Evolutionary conservation across 2,329 filamentous ascomycete species (phyloP), one percentile per base, ranked within the genome.

Genomic region (Phaeomoniella chlamydospora): DNA sequence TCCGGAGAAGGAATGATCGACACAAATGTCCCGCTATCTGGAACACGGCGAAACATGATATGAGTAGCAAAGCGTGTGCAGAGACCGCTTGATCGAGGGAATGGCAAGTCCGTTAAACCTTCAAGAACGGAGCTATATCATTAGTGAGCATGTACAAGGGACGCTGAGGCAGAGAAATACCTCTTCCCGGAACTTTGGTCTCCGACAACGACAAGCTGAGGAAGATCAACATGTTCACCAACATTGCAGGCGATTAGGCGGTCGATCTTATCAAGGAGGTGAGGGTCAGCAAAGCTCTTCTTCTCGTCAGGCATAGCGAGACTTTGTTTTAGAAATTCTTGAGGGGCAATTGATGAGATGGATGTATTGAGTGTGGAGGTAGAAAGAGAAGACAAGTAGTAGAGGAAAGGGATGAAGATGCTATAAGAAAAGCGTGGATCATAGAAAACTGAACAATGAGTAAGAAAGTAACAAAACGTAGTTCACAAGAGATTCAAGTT

Each of bases 1-100:
- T 51, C 30, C 5, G 51, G 46, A 14, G 46, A 47, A 1, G 62
- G 56, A 4, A 56, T 59, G 13, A 66, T 61, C 0, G 49, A 56
- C 2, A 56, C 53, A 1, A 41, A 45, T 26, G 59, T 53, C 1
- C 4, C 42, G 34, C 29, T 39, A 3, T 41, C 18, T 6, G 5
- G 18, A 12, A 45, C 43, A 22, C 57, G 52, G 0, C 58, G 58
- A 16, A 64, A 55, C 9, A 55, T 60, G 31, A 69, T 67, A 38
- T 67, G 56, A 0, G 63, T 67, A 1, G 62, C 60, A 44, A 62
- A 64, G 2, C 58, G 45, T 2, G 62, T 66, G 33, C 61, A 65
- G 3, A 62, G 43, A 1, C 53, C 55, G 19, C 44, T 47, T 15
- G 52, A 48, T 3, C 52, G 52, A 18, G 61, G 61, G 37, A 64